Evolutionary conservation across 106 monocot species (phyloP).

Genomic region (Acorus gramineus): DNA sequence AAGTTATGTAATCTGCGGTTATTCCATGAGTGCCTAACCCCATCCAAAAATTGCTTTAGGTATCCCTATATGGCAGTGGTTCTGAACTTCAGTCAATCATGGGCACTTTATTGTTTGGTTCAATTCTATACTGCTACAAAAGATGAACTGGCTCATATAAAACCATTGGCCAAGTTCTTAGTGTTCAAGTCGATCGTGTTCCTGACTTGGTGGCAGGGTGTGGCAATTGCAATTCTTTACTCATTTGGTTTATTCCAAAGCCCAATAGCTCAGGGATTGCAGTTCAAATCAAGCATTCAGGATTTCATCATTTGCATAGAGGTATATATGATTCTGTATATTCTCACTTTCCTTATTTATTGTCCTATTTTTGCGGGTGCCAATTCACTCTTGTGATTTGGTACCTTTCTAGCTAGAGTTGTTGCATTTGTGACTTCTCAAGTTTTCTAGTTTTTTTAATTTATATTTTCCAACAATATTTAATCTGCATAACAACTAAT

Average conservation of each 20-base stretch:
- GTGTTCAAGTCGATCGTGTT: slow-evolving; percentile 93
- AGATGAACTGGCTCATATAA: slow-evolving; percentile 71
- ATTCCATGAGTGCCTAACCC: no score
- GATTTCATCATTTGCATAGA: slow-evolving; percentile 98
- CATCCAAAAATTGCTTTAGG: slow-evolving; percentile 18
- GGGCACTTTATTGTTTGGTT: slow-evolving; percentile 89
- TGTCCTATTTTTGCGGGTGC: no score
- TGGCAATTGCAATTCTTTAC: slow-evolving; percentile 74
- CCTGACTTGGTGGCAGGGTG: slow-evolving; percentile 97
- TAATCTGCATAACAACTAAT: no score
- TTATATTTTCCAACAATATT: no score
- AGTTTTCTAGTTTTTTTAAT: no score
- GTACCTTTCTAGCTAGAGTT: no score
- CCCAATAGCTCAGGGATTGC: slow-evolving; percentile 68
- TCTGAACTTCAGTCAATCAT: slow-evolving; percentile 92
- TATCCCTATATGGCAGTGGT: slow-evolving; percentile 86
- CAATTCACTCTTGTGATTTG: no score
- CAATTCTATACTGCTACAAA: slow-evolving; percentile 79
- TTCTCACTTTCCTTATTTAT: neutral
- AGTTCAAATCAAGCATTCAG: slow-evolving; percentile 84
- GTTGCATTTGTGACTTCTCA: no score
- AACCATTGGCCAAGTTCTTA: slow-evolving; percentile 79
- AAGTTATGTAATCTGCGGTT: no score
- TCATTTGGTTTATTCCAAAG: slow-evolving; percentile 70
- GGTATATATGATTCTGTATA: slow-evolving; percentile 33